Percentiles rank a stretch among this genome's conserved stretches.
phyloP scores from a whole-genome alignment of 2,329 filamentous ascomycete genomes.

The Fusarium graminum region DNA sequence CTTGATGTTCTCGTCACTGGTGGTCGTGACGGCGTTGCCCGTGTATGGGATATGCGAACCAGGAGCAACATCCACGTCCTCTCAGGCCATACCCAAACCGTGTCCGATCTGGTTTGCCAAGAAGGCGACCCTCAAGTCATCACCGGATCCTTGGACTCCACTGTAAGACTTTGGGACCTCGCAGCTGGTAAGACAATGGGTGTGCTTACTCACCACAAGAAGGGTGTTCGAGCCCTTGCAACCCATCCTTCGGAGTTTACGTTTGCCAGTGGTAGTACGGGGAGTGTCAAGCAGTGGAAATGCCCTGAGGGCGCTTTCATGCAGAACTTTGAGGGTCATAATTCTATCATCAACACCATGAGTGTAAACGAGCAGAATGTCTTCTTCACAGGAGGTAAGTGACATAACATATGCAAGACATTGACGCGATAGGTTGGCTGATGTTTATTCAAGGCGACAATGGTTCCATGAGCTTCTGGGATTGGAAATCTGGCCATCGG shows the following conservation, averaged over 20 bases:
- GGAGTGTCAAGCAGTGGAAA: constrained; percentile 99
- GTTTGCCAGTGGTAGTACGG: constrained; percentile 91
- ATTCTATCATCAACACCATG: constrained; percentile 94
- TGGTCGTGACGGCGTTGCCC: constrained; percentile 90
- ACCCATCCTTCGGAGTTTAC: constrained; percentile 95
- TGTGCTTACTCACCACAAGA: constrained; percentile 97
- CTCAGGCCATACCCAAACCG: constrained; percentile 88
- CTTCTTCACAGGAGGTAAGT: constrained; percentile 83
- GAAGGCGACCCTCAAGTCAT: constrained; percentile 98
- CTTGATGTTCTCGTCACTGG: constrained; percentile 95
- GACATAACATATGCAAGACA: background rate
- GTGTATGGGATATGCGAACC: constrained; percentile 99
- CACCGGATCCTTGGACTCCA: constrained; percentile 90
- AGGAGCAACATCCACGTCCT: constrained; percentile 96
- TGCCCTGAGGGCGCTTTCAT: constrained; percentile 98
- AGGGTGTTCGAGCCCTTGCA: constrained; percentile 87
- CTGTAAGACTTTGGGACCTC: constrained; percentile 93
- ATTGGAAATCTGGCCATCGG: constrained; percentile 95
- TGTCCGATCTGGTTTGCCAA: constrained; percentile 90
- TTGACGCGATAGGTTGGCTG: constrained; percentile 4
- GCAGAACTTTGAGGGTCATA: constrained; percentile 98
- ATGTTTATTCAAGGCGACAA: constrained; percentile 74
- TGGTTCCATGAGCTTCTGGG: constrained; percentile 97
- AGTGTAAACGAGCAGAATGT: constrained; percentile 96
- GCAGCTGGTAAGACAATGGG: constrained; percentile 97